Evolutionary conservation across 192 early-diverging fungal genomes (phyloP).

Genomic region (Gamsiella multidivaricata): DNA sequence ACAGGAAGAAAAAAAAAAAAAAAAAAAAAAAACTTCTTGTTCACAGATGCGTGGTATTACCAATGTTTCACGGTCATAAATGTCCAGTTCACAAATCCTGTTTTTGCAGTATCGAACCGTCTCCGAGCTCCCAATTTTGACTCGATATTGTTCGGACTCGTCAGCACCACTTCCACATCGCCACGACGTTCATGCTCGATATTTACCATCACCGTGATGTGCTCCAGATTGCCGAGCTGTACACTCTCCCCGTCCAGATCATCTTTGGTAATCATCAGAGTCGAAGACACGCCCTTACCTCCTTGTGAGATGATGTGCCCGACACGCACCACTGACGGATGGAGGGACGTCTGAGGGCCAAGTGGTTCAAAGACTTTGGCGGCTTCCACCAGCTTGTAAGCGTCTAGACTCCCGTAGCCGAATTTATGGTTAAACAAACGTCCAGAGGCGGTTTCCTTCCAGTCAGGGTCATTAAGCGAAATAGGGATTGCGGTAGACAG

Average conservation of each 20-base stretch:
- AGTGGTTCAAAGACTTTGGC: constrained; percentile 77
- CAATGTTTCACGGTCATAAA: constrained; percentile 98
- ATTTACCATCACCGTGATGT: constrained; percentile 86
- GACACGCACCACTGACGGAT: constrained; percentile 52
- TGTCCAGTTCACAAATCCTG: constrained; percentile 88
- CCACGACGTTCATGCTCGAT: constrained; percentile 86
- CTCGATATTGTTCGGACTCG: constrained; percentile 75
- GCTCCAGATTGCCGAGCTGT: constrained; percentile 77
- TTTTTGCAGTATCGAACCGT: constrained; percentile 68
- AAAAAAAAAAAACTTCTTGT: not conserved
- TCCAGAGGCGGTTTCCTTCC: constrained; percentile 75
- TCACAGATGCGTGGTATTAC: constrained; percentile 56
- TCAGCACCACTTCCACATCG: constrained; percentile 85
- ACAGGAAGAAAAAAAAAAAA: constrained; percentile 9
- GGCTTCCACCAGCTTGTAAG: constrained; percentile 80
- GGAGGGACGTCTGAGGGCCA: constrained; percentile 70
- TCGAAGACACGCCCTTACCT: constrained; percentile 40
- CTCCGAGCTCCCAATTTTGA: constrained; percentile 77
- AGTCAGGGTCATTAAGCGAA: constrained; percentile 74
- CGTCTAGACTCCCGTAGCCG: constrained; percentile 94
- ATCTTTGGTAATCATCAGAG: constrained; percentile 59
- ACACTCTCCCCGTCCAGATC: constrained; percentile 53
- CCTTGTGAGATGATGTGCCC: constrained; percentile 65
- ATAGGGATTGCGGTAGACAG: constrained; percentile 84
- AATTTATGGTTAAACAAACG: constrained; percentile 91